Conservation (phyloP, 208 protist species). For the Phytomonas francai region DNA sequence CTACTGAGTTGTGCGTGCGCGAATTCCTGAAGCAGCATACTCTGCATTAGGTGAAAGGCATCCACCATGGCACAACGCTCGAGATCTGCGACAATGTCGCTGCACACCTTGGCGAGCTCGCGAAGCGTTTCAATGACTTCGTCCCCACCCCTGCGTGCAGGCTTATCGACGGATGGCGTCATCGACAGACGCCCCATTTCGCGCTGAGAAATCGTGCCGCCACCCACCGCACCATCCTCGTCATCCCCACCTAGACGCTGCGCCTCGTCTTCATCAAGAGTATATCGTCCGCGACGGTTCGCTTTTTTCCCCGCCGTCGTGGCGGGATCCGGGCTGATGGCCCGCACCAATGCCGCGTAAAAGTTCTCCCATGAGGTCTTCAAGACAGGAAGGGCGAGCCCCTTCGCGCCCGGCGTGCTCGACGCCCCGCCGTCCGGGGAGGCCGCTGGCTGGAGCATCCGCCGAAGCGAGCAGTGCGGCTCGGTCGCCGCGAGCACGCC, state of each 20-base stretch:
- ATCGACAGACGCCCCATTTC: neutral
- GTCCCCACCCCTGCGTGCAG: neutral
- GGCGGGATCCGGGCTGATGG: neutral
- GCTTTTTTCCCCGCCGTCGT: neutral
- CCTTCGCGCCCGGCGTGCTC: constrained; percentile 7
- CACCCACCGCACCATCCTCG: neutral
- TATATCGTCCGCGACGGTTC: constrained; percentile 31
- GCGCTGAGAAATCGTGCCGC: neutral
- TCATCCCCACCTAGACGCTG: neutral
- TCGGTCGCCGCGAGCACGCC: constrained; percentile 31
- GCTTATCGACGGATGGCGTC: neutral
- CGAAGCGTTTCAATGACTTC: constrained; percentile 4
- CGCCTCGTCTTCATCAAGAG: constrained; percentile 43
- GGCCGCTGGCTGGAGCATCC: constrained; percentile 17
- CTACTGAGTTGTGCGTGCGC: constrained; percentile 7
- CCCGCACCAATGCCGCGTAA: neutral
- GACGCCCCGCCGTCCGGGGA: neutral
- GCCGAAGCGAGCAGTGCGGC: constrained; percentile 35
- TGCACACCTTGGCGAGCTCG: constrained; percentile 10
- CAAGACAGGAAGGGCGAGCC: constrained; percentile 11
- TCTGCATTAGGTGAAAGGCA: constrained; percentile 24
- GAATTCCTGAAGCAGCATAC: constrained; percentile 18
- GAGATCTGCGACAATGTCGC: constrained; percentile 12
- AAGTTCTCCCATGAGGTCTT: neutral
- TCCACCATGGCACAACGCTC: constrained; percentile 24